These are phyloP conservation scores for Carex myosuroides DNA, from an alignment of 176 grass and related monocot genomes.

Conservation along the genomic window DNA sequence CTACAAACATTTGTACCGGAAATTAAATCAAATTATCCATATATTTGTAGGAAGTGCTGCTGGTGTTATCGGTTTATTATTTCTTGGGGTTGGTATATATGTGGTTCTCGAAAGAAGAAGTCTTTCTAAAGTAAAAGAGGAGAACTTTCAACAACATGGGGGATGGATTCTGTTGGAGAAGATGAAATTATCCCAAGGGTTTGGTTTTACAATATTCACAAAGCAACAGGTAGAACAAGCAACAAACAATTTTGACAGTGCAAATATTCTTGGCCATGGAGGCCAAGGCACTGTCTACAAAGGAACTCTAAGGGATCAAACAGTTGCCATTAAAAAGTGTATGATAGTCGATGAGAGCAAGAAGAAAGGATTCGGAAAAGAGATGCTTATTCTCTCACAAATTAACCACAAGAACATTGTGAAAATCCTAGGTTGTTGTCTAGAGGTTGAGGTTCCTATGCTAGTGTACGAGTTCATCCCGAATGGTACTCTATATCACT, in stretches of 20 bases:
- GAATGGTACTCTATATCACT: conserved; percentile 14
- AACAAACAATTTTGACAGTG: conserved; percentile 13
- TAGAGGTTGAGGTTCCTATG: conserved; percentile 23
- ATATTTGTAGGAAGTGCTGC: neutral
- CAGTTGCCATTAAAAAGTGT: conserved; percentile 18
- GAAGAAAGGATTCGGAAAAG: conserved; percentile 25
- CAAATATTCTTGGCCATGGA: conserved; percentile 4
- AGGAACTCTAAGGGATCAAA: neutral
- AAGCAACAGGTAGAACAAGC: conserved; percentile 26
- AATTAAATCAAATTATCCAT: neutral
- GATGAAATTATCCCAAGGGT: conserved; percentile 20
- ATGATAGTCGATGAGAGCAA: conserved; percentile 13
- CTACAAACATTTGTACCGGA: neutral
- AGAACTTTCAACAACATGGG: conserved; percentile 32
- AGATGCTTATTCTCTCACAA: conserved; percentile 26
- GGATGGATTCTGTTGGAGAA: conserved; percentile 22
- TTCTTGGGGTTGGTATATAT: neutral
- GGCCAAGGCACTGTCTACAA: conserved; percentile 27
- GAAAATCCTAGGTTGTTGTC: conserved; percentile 30
- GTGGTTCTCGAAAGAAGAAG: conserved; percentile 20
- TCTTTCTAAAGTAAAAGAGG: conserved; percentile 18
- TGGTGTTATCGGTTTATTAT: neutral
- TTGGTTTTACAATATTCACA: conserved; percentile 6
- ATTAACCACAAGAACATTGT: conserved; percentile 24
- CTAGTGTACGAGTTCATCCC: conserved; percentile 28